Evolutionary conservation across 2,329 filamentous ascomycete genomes (phyloP).

Genomic region (Pseudocercospora cruenta): DNA sequence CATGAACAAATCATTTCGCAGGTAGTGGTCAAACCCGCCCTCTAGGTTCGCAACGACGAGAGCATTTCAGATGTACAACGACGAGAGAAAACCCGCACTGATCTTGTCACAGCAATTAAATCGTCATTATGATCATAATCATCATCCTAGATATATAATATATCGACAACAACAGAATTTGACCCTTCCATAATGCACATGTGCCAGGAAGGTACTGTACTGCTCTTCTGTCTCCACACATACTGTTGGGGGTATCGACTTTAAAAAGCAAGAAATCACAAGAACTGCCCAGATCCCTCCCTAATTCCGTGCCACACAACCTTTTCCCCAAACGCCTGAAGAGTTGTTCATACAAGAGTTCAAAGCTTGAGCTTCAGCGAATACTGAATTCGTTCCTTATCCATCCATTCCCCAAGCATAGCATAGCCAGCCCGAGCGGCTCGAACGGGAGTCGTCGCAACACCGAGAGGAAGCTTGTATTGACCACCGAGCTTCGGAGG

Average conservation of each 20-base stretch:
- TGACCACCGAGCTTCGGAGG: conserved; percentile 39
- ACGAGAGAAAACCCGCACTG: too few species aligned
- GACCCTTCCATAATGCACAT: background rate
- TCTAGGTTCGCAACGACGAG: too few species aligned
- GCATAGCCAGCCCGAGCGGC: conserved; percentile 49
- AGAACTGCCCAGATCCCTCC: background rate
- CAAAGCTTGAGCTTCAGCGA: conserved; percentile 33
- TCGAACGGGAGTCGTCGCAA: conserved; percentile 47
- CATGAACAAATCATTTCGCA: background rate
- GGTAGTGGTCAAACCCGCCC: background rate
- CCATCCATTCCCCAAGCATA: conserved; percentile 49
- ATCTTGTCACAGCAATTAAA: background rate
- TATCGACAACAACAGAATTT: too few species aligned
- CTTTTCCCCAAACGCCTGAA: background rate
- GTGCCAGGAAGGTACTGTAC: conserved; percentile 2
- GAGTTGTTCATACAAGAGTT: background rate
- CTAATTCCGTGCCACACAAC: background rate
- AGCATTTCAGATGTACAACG: too few species aligned
- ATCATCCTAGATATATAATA: background rate
- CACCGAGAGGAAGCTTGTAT: conserved; percentile 47
- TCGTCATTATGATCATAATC: background rate
- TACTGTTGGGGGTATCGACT: conserved; percentile 8
- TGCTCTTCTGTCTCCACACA: background rate
- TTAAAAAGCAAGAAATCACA: background rate
- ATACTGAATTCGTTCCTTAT: conserved; percentile 29